Evolutionary conservation across 1,139 yeast species (phyloP), one percentile per base, ranked within the genome.

Genomic region (Arxiozyma heterogenica): DNA sequence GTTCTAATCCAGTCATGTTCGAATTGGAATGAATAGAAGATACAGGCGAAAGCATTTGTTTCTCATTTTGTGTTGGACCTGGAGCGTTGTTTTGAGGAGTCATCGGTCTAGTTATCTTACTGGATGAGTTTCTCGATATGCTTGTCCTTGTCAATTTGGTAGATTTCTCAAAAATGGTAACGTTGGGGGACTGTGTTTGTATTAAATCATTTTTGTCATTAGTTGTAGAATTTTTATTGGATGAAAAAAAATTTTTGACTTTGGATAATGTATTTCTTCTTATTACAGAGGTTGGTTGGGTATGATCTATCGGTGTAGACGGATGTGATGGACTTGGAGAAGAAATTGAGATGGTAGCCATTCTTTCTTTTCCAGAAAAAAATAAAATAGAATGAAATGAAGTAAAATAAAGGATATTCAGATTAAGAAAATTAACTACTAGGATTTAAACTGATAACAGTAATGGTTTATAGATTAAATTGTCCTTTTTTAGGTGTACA

Each of bases 201-300:
- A n/a, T 20, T 5, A 8, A 23, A 30, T 34, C 30, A 20, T 23
- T n/a, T 22, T 44, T 44, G 12, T 9, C 17, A 44, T 23, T 44
- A 21, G 25, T 23, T 11, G 20, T 41, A 25, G n/a, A 25, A 27
- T 22, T 41, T 11, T 11, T 39, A 9, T 41, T 41, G 17, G 30
- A 25, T 21, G 55, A 55, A 53, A 56, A 56, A 43, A 56, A 44
- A 30, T 54, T 54, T 34, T 51, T 54, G 21, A 56, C 51, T 41
- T 53, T 56, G 15, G 57, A 56, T 12, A 55, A 47, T 2, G 57
- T 56, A 43, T 51, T 54, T 42, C 50, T 55, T 46, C 54, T 53
- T 12, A 52, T 34, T 25, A 50, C 48, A 18, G 44, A 45, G 3
- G 18, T 38, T n/a, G 12, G 15, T 30, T 45, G 47, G 18, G 20